Evolutionary conservation across 306 rosid genomes (phyloP).

Genomic region (Prosopis cineraria): DNA sequence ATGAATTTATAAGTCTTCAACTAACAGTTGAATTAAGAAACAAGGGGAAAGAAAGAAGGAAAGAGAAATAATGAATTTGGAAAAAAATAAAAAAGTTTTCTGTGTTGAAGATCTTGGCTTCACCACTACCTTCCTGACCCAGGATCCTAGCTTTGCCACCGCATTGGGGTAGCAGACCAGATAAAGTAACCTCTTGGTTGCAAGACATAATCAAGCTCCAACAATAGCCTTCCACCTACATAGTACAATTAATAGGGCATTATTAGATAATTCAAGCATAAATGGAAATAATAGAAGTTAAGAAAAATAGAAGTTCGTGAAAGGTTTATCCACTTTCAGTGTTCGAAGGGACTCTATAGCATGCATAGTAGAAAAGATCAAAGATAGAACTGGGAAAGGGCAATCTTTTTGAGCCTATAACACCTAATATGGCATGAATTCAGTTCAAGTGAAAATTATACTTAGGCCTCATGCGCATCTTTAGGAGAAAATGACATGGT

Average conservation of each 20-base stretch:
- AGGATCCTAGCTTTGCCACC: too few relatives aligned
- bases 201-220: constrained; percentile 78
- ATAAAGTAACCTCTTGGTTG: constrained; percentile 91
- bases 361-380: constrained; percentile 85
- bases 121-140: too few relatives aligned
- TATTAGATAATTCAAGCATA: too few relatives aligned
- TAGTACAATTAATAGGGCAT: constrained; percentile 15
- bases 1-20: too few relatives aligned
- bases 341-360: constrained; percentile 96
- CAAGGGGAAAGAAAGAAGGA: too few relatives aligned
- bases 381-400: constrained; percentile 74
- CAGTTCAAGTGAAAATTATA: constrained; percentile 87
- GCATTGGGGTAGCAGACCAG: constrained; percentile 95
- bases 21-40: too few relatives aligned
- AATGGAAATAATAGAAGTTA: background rate
- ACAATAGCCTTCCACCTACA: constrained; percentile 78
- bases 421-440: constrained; percentile 79
- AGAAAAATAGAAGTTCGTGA: background rate
- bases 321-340: constrained; percentile 55
- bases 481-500: constrained; percentile 90
- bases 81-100: too few relatives aligned
- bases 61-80: too few relatives aligned
- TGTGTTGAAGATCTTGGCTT: too few relatives aligned
- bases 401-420: constrained; percentile 77
- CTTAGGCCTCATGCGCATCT: constrained; percentile 89